Conservation (phyloP, 176 grass and related monocot genomes). For the Neostapfia colusana region DNA sequence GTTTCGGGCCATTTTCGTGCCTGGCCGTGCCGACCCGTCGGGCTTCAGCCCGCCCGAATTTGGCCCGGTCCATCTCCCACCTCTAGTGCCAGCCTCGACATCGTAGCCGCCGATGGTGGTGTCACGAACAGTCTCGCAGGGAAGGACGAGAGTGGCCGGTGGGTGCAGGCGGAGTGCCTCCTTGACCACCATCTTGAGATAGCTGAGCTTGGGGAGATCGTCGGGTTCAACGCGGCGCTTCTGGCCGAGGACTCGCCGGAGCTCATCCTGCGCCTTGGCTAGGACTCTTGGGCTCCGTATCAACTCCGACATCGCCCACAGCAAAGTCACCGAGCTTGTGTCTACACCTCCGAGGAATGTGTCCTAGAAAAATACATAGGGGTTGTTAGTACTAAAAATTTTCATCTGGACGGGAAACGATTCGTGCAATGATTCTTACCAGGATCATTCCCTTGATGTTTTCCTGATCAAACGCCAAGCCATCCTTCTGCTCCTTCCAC, state of each 20-base stretch:
- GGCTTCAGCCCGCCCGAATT: constrained; percentile 34
- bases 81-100: constrained; percentile 8
- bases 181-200: constrained; percentile 34
- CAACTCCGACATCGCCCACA: constrained; percentile 42
- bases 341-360: constrained; percentile 14
- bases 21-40: too few relatives aligned
- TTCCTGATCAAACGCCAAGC: constrained; percentile 20
- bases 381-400: not conserved
- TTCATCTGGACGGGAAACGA: not conserved
- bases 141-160: constrained; percentile 31
- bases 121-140: not conserved
- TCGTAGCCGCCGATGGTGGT: constrained; percentile 17
- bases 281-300: constrained; percentile 1
- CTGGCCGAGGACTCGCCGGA: not conserved
- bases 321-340: constrained; percentile 6
- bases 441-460: constrained; percentile 32
- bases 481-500: constrained; percentile 10
- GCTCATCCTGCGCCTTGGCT: constrained; percentile 31
- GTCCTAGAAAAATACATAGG: not conserved
- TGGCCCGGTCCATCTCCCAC: constrained; percentile 42
- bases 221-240: not conserved
- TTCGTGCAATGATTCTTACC: not conserved
- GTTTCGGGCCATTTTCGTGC: too few relatives aligned
- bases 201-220: constrained; percentile 14
- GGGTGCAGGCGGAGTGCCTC: constrained; percentile 41